These are phyloP conservation scores for Boletus pseudo-olivaceus DNA, from an alignment of 768 basidiomycete genomes.

Conservation along the genomic window DNA sequence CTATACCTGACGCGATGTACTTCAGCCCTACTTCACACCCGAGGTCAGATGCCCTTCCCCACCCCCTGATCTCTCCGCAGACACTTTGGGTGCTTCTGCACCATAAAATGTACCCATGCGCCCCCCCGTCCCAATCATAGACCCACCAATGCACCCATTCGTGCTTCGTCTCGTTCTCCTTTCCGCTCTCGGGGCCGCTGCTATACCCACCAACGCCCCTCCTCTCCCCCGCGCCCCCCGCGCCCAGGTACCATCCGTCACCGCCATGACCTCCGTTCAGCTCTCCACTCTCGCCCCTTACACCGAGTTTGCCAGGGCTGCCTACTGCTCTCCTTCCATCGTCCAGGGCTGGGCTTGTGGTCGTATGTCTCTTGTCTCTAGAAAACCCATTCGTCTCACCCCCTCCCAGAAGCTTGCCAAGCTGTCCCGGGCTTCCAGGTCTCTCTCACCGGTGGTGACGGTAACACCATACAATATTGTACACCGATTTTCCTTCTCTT, in stretches of 20 bases:
- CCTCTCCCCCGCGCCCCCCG: neutral
- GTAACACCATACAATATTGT: slow-evolving; percentile 48
- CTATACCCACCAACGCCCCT: neutral
- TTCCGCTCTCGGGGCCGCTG: neutral
- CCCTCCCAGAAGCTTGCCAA: slow-evolving; percentile 29
- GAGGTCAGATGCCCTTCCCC: neutral
- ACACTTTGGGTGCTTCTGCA: neutral
- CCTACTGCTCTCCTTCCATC: slow-evolving; percentile 44
- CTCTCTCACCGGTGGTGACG: slow-evolving; percentile 48
- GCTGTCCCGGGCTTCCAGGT: slow-evolving; percentile 39
- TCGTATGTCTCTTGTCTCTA: slow-evolving; percentile 19
- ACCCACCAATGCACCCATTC: neutral
- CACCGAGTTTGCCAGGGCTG: slow-evolving; percentile 51
- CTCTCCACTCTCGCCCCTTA: slow-evolving; percentile 43
- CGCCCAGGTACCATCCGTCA: slow-evolving; percentile 9
- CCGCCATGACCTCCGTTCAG: slow-evolving; percentile 26
- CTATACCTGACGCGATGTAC: neutral
- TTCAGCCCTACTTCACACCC: neutral
- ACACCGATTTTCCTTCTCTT: slow-evolving; percentile 2
- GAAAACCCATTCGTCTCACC: neutral
- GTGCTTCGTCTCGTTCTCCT: neutral
- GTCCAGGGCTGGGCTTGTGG: slow-evolving; percentile 45
- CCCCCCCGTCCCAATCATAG: neutral
- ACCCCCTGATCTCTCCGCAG: too few relatives aligned
- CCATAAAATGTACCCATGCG: neutral